Evolutionary conservation across 192 early-diverging fungal genomes (phyloP).

Genomic region (Gigaspora rosea): DNA sequence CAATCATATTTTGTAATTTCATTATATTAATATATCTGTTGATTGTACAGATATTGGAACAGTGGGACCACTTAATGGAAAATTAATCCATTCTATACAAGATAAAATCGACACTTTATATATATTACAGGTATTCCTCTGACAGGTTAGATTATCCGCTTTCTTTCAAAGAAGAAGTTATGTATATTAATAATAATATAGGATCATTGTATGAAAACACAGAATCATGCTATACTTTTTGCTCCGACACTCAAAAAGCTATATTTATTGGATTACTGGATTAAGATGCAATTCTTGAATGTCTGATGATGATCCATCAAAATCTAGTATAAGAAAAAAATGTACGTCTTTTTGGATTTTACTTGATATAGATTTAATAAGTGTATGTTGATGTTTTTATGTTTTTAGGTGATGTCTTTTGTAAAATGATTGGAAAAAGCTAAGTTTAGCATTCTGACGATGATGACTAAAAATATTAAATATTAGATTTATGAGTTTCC

Average conservation of each 20-base stretch:
- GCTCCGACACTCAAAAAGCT: too few relatives aligned
- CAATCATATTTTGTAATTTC: too few relatives aligned
- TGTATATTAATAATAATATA: conserved; percentile 35
- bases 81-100: conserved; percentile 61
- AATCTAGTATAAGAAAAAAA: too few relatives aligned
- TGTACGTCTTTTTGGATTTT: not conserved
- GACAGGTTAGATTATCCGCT: conserved; percentile 53
- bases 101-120: conserved; percentile 76
- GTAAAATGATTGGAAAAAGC: conserved; percentile 26
- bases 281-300: too few relatives aligned
- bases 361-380: not conserved
- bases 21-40: not conserved
- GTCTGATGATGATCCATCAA: too few relatives aligned
- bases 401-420: conserved; percentile 25
- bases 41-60: conserved; percentile 46
- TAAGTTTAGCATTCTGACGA: conserved; percentile 14
- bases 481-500: too few relatives aligned
- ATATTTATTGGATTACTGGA: too few relatives aligned
- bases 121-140: conserved; percentile 43
- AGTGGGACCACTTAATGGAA: conserved; percentile 72
- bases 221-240: too few relatives aligned
- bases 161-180: conserved; percentile 77
- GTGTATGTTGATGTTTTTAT: conserved; percentile 6
- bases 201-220: too few relatives aligned
- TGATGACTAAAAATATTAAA: not conserved